Base-by-base conservation (phyloP, 83 land plant genomes). In the Diphasiastrum complanatum region DNA sequence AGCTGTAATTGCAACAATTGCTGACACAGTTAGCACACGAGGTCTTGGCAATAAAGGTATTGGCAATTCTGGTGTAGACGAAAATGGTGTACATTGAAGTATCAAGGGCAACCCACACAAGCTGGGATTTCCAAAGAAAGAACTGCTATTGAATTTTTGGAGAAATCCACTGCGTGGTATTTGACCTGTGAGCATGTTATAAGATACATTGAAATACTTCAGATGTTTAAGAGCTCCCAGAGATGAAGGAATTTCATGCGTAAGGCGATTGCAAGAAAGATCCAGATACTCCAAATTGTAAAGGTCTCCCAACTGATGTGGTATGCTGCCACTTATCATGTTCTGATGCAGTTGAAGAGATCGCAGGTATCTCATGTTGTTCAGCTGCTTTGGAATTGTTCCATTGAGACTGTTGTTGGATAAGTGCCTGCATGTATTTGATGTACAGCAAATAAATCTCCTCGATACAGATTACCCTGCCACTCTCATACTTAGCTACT, bases 101-200 rank as follows among this genome's bases (percentile, higher is more conserved):
- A 55, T 67, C 53, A 86, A 67, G 4, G 91, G 92, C n/a, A 78
- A 33, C 16, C 99, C 99, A 62, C 92, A 93, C 29, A 93, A 78
- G 14, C 65, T 70, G 10, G 79, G 47, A 66, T 89, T 89, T 46
- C 84, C 69, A 24, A 69, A 24, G 65, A 85, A 93, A 3, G 86
- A 81, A 3, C 70, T 51, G 5, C 48, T 43, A 5, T 81, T 83
- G 50, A 93, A 89, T 12, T 36, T 31, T 12, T 63, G 75, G 50
- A 92, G 57, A 20, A 47, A 64, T 33, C 78, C 67, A 33, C 24
- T 55, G 16, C 72, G 30, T 29, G 97, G 99, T 33, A 93, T 86
- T 1, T 52, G 22, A 2, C 99, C 99, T 0, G 81, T 70, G 19
- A 93, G 84, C 19, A 73, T 76, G 73, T 93, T 93, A 72, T 36